Evolutionary conservation across 768 basidiomycete species (phyloP), one percentile per base, ranked within the genome.

Genomic region (Leccinum ochraceum): DNA sequence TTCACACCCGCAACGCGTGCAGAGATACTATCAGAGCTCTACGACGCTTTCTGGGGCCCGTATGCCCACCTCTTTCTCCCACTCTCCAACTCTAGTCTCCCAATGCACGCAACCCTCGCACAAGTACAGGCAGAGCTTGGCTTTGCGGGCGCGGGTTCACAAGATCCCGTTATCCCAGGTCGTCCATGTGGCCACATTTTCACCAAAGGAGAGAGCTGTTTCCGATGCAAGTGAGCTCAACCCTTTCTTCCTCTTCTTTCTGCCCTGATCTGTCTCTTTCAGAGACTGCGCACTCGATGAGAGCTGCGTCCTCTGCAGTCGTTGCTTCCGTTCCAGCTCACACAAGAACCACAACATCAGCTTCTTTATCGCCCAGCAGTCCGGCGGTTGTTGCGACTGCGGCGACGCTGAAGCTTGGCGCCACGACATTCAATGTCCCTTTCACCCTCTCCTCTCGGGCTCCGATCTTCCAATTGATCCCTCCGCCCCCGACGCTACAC

Each of bases 351-450:
- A 98, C 77, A 96, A 94, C 64, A 87, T 98, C 66, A 89, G 90
- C 60, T 95, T 98, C 78, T 94, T 92, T 74, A 90, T 96, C 65
- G 88, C 91, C 8, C 92, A 92, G 60, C 94, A 97, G 66, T 88
- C 91, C 0, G 91, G 94, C 7, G 92, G 94, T 5, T 95, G 92
- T 66, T 99, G 97, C 70, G 95, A 98, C 74, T 98, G 96, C 67
- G 94, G 94, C 16, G 95, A 98, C 68, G 79, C 83, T 24, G 90
- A 96, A 68, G 92, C 93, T 2, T 98, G 95, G 94, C 82, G 86
- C 36, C 67, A 71, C 6, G 77, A 83, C 6, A 81, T 91, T 16
- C 73, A 79, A 13, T 95, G 94, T 71, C 86, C 88, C 0, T 84
- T 84, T 68, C 93, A 96, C 68, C 92, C 93, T 13, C 81, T 86